phyloP scores from a whole-genome alignment of 1,139 yeast species.

The Geotrichum macrosporum region DNA sequence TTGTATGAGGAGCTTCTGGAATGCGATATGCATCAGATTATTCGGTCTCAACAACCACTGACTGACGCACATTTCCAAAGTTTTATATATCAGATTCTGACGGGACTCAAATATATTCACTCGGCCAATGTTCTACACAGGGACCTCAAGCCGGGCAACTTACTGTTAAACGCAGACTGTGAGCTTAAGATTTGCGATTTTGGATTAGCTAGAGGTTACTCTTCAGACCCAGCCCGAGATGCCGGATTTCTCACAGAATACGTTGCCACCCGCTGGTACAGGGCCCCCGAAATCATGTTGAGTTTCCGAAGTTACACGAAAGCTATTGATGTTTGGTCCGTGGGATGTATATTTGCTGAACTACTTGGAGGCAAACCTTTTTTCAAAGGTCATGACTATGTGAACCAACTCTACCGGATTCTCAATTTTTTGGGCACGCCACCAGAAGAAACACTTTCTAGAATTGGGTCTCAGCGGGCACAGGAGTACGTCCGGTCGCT shows the following conservation, averaged over 20 bases:
- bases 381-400: slow-evolving; percentile 92
- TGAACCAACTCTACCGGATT: slow-evolving; percentile 89
- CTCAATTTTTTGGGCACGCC: slow-evolving; percentile 87
- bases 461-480: slow-evolving; percentile 85
- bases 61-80: slow-evolving; percentile 95
- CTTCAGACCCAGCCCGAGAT: slow-evolving; percentile 76
- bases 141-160: slow-evolving; percentile 90
- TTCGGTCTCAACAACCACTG: slow-evolving; percentile 85
- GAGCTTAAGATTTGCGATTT: slow-evolving; percentile 95
- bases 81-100: slow-evolving; percentile 83
- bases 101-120: slow-evolving; percentile 91
- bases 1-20: slow-evolving; percentile 95
- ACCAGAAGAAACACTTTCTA: slow-evolving; percentile 68
- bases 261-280: slow-evolving; percentile 96
- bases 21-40: slow-evolving; percentile 96
- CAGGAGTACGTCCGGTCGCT: slow-evolving; percentile 86
- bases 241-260: slow-evolving; percentile 95
- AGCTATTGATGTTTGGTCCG: slow-evolving; percentile 96
- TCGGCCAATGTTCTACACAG: slow-evolving; percentile 94
- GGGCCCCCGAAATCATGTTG: slow-evolving; percentile 97
- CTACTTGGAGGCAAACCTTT: slow-evolving; percentile 86
- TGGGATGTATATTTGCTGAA: slow-evolving; percentile 94
- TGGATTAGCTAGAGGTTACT: slow-evolving; percentile 94
- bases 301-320: slow-evolving; percentile 89
- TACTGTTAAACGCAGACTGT: slow-evolving; percentile 92